A percentile compares a stretch with the other conserved stretches of the same genome.
Evolutionary conservation across 441 rosid species (phyloP).

Genomic region (Gossypium gossypioides): DNA sequence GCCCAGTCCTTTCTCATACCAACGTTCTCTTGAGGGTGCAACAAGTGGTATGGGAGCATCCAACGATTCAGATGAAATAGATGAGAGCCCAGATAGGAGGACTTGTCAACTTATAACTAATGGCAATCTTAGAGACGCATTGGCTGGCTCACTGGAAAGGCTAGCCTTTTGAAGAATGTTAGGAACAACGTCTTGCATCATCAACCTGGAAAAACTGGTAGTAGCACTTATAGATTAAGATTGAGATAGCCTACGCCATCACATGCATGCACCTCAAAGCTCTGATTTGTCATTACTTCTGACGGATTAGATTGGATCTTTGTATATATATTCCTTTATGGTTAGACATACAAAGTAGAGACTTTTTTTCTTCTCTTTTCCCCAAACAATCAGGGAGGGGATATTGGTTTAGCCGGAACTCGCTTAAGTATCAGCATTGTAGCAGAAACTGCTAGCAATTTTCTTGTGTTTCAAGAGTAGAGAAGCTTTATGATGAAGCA

Average conservation of each 20-base stretch:
- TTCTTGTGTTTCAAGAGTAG: background rate
- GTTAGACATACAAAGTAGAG: background rate
- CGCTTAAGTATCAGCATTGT: background rate
- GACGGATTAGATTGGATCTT: background rate
- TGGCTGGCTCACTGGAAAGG: constrained; percentile 22
- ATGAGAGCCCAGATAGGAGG: constrained; percentile 42
- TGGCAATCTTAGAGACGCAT: constrained; percentile 14
- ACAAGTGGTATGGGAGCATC: constrained; percentile 57
- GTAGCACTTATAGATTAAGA: background rate
- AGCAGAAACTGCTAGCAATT: too few species aligned
- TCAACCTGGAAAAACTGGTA: background rate
- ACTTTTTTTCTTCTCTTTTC: background rate
- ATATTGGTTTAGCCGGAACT: background rate
- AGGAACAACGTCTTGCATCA: background rate
- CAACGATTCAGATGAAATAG: constrained; percentile 38
- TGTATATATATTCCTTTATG: constrained; percentile 6
- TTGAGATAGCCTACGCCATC: background rate
- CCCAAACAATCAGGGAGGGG: background rate
- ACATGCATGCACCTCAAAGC: constrained; percentile 1
- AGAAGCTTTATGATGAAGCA: background rate
- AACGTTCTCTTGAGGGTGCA: constrained; percentile 44
- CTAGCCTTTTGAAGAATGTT: constrained; percentile 20
- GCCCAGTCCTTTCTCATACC: constrained; percentile 51
- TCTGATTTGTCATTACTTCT: constrained; percentile 5
- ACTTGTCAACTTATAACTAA: background rate